Conservation (phyloP, 768 basidiomycete species). For the Holtermanniella nyarrowii region DNA sequence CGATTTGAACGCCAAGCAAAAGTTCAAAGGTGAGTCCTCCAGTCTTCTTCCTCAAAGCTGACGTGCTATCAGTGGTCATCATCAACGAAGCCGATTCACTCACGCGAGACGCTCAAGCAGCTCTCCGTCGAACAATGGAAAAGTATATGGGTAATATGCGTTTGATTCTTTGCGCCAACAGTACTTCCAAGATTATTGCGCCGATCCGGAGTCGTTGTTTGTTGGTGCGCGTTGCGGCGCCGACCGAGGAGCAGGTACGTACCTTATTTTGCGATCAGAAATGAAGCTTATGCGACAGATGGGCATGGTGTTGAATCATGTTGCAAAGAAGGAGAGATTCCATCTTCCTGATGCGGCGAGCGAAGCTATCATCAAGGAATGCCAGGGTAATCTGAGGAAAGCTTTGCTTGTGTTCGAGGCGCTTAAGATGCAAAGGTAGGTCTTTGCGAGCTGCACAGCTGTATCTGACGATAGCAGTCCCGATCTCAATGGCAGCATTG, state of each 20-base stretch:
- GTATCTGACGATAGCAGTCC: conserved; percentile 46
- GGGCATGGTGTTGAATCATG: conserved; percentile 61
- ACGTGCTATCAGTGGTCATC: conserved; percentile 63
- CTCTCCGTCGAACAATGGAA: conserved; percentile 94
- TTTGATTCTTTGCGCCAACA: conserved; percentile 91
- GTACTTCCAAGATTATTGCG: conserved; percentile 87
- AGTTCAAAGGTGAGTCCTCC: conserved; percentile 74
- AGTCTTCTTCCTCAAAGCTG: neutral
- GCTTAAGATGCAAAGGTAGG: conserved; percentile 90
- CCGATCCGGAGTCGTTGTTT: conserved; percentile 94
- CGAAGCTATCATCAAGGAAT: conserved; percentile 64
- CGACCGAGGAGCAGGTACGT: conserved; percentile 61
- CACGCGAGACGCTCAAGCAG: conserved; percentile 91
- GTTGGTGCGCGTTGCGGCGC: conserved; percentile 84
- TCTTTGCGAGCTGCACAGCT: neutral
- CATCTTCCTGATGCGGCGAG: conserved; percentile 68
- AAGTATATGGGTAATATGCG: conserved; percentile 98
- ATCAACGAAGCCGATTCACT: conserved; percentile 96
- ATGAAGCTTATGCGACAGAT: conserved; percentile 49
- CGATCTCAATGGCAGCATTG: conserved; percentile 66
- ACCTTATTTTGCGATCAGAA: neutral
- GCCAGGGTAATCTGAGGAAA: conserved; percentile 84
- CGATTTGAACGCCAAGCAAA: conserved; percentile 84
- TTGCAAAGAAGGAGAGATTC: conserved; percentile 70
- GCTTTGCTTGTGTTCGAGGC: conserved; percentile 91